Evolutionary conservation across 805 yeast genomes (phyloP), one percentile per base, ranked within the genome.

Genomic region (Starmerella cellae): DNA sequence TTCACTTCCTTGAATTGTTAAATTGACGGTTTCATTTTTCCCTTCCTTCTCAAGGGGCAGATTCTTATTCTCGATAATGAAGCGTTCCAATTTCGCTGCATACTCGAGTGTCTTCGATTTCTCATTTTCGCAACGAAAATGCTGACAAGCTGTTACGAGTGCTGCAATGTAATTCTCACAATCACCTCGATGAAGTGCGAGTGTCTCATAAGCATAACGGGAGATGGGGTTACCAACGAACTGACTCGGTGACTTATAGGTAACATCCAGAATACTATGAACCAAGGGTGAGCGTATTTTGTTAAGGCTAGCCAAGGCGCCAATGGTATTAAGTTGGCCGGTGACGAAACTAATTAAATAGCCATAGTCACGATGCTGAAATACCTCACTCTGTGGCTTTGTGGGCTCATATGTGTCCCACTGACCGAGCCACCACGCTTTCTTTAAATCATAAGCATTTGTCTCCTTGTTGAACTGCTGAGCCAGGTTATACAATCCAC

Each of bases 351-450:
- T 31, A 30, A 32, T 23, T 2, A 30, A 27, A 2, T 26, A 19
- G 4, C 39, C 49, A 73, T 77, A 46, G 8, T 18, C n/a, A 9
- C 80, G 60, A 1, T 73, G 55, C 3, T 65, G 62, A 54, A 8
- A 28, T 9, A 9, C 5, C 13, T 19, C 5, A 28, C 3, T 21
- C 4, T 11, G 6, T 6, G 47, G 0, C 93, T 82, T 1, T 21
- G 22, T 17, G 81, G 46, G 10, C 39, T 33, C 18, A 21, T 31
- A 31, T 5, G 34, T 3, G 41, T 79, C 79, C 96, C 96, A 87
- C 38, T 73, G 71, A 34, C 70, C 72, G 32, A 87, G 59, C 54
- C 80, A 80, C 84, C 95, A 79, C 1, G 77, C 72, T 74, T 35
- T 13, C 4, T 43, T 37, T 10, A 45, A 45, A 27, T 50, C 50